Percentiles rank a stretch among this genome's conserved stretches.
Evolutionary conservation across 106 monocot species (phyloP).

Genomic region (Acorus calamus): DNA sequence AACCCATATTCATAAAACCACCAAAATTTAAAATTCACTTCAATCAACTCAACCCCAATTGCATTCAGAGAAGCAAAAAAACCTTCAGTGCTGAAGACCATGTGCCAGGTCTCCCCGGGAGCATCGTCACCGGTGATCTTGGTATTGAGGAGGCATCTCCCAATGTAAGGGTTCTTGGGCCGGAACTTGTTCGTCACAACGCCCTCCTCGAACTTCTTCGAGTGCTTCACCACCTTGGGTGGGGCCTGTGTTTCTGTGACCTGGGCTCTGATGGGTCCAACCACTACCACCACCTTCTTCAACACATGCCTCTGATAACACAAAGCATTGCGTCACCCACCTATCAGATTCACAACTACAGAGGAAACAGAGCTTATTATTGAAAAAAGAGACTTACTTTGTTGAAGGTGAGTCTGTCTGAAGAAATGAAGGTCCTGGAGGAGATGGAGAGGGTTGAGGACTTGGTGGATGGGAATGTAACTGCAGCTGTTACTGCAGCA

Average conservation of each 20-base stretch:
- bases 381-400: conserved; percentile 15
- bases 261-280: conserved; percentile 28
- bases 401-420: conserved; percentile 23
- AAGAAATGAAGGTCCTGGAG: conserved; percentile 16
- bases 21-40: too few species aligned
- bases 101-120: conserved; percentile 97
- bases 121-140: conserved; percentile 98
- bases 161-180: conserved; percentile 70
- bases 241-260: conserved; percentile 59
- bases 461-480: conserved; percentile 39
- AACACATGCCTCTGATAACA: conserved; percentile 11
- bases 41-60: not conserved
- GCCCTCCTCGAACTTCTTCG: conserved; percentile 88
- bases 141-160: conserved; percentile 90
- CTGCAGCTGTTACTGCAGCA: conserved; percentile 45
- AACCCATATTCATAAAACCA: too few species aligned
- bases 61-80: not conserved
- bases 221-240: conserved; percentile 43
- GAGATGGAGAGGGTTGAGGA: conserved; percentile 24
- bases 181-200: conserved; percentile 74
- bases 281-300: not conserved
- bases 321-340: conserved; percentile 14
- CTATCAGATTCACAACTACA: not conserved
- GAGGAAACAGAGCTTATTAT: not conserved
- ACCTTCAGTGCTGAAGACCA: conserved; percentile 99